Base-by-base conservation (phyloP, 108 stramenopile species). In the Fragilaria radians region DNA sequence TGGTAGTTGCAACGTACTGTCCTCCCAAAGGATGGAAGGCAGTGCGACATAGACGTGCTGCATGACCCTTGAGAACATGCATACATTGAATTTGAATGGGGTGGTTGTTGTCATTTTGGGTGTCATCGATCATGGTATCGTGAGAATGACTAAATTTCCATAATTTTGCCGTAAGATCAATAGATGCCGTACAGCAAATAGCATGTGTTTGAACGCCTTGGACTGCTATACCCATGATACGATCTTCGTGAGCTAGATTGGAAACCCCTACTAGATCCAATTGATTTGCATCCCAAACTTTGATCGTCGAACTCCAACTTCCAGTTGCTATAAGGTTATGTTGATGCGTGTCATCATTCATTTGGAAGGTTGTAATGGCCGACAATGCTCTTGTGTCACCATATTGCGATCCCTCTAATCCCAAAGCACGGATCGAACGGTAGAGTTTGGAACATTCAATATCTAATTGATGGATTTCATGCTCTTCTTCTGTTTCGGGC, bases 11-110 rank as follows among this genome's bases (percentile, higher is more conserved):
- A 2, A 97, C 78, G 68, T 79, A 77, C 25, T 68, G 59, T 34
- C 96, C 93, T 34, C 96, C 93, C 33, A 68, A 32, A 1, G 98
- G 97, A 70, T 99, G 98, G 61, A 95, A 98, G 1, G 87, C 96
- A 18, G 93, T 85, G 24, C 78, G 79, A 62, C 92, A 88, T 17
- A 99, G 76, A 21, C 98, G 90, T 34, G 84, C 86, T 26, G 79
- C 81, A 52, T 97, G 96, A 14, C 98, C 98, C 54, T 68, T 71
- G 24, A 97, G 73, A 67, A 73, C 71, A 21, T 85, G 89, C 28
- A 66, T 73, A 62, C 88, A 82, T 62, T 80, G 55, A 30, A 89
- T 66, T 7, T 52, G 63, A 32, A 64, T 67, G 3, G 70, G 54
- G 48, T 57, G 52, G 28, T 73, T 52, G 31, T 81, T 72, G 22